A percentile compares a stretch with the other conserved stretches of the same genome.
These are phyloP conservation scores for Tremella yokohamensis DNA, from an alignment of 768 basidiomycete genomes.

Conservation along the genomic window DNA sequence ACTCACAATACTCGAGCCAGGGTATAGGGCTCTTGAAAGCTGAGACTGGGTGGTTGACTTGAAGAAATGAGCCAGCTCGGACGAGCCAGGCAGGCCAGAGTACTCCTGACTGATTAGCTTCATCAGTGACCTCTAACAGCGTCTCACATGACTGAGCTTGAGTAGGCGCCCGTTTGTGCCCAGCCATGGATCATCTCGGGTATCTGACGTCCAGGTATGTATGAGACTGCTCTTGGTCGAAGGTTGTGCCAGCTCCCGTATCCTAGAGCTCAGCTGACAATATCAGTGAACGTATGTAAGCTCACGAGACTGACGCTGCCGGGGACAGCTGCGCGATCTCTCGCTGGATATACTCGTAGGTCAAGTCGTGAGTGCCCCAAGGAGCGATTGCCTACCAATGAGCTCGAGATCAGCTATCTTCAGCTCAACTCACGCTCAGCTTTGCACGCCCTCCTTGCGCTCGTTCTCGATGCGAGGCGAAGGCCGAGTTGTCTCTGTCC, in stretches of 20 bases:
- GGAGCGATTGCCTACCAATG: slow-evolving; percentile 34
- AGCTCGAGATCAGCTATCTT: background rate
- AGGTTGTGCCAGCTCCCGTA: slow-evolving; percentile 77
- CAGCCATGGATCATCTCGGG: slow-evolving; percentile 65
- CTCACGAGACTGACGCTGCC: slow-evolving; percentile 75
- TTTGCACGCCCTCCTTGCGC: slow-evolving; percentile 60
- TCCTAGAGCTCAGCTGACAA: slow-evolving; percentile 54
- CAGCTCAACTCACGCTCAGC: slow-evolving; percentile 62
- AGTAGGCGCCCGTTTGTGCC: slow-evolving; percentile 64
- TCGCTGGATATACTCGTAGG: slow-evolving; percentile 77
- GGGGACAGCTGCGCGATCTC: slow-evolving; percentile 69
- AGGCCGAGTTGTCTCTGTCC: slow-evolving; percentile 75
- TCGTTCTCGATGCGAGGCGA: slow-evolving; percentile 56
- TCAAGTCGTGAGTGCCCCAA: slow-evolving; percentile 64
- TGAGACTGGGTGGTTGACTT: slow-evolving; percentile 69
- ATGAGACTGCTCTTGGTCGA: slow-evolving; percentile 77
- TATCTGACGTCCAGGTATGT: slow-evolving; percentile 72
- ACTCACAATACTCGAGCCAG: slow-evolving; percentile 60
- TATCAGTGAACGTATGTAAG: background rate
- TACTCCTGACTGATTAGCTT: slow-evolving; percentile 53
- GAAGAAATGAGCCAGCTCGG: slow-evolving; percentile 59
- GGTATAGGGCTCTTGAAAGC: slow-evolving; percentile 59
- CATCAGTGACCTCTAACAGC: background rate
- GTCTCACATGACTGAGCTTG: slow-evolving; percentile 57
- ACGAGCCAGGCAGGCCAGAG: slow-evolving; percentile 76